Evolutionary conservation across 768 basidiomycete genomes (phyloP).

Genomic region (Trametes villosa): DNA sequence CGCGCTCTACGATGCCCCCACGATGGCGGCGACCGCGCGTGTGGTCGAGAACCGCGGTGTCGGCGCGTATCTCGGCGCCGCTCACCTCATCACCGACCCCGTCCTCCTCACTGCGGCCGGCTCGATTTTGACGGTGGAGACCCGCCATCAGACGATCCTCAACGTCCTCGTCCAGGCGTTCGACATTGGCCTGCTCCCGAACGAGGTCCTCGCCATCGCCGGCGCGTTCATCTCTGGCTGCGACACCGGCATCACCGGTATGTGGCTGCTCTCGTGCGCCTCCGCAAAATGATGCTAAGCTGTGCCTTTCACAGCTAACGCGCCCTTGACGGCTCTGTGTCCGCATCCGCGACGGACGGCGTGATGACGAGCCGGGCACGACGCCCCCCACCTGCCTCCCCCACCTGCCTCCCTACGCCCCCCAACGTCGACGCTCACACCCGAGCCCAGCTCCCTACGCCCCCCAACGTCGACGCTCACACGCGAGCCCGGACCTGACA

Average conservation of each 20-base stretch:
- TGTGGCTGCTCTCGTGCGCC: slow-evolving; percentile 27
- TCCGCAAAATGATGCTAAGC: not conserved
- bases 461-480: too few species aligned
- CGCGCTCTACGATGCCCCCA: slow-evolving; percentile 64
- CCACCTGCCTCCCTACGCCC: too few species aligned
- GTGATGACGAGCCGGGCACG: too few species aligned
- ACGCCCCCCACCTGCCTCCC: too few species aligned
- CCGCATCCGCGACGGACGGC: too few species aligned
- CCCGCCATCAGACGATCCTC: slow-evolving; percentile 80
- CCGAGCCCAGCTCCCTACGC: too few species aligned
- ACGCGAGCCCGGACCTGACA: too few species aligned
- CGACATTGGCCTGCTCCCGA: slow-evolving; percentile 71
- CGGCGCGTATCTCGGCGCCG: slow-evolving; percentile 75
- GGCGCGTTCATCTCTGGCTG: slow-evolving; percentile 72
- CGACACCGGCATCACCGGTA: slow-evolving; percentile 59
- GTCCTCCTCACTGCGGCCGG: slow-evolving; percentile 66
- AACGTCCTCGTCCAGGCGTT: slow-evolving; percentile 76
- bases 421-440: too few species aligned
- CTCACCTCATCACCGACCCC: slow-evolving; percentile 63
- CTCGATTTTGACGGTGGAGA: slow-evolving; percentile 78
- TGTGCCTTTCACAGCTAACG: slow-evolving; percentile 54
- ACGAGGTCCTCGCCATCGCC: slow-evolving; percentile 73
- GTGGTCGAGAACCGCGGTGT: slow-evolving; percentile 80
- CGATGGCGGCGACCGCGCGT: slow-evolving; percentile 74
- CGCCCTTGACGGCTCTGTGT: slow-evolving; percentile 57